Percentiles rank a stretch among this genome's conserved stretches.
Evolutionary conservation across 306 rosid species (phyloP).

Genomic region (Purshia tridentata): DNA sequence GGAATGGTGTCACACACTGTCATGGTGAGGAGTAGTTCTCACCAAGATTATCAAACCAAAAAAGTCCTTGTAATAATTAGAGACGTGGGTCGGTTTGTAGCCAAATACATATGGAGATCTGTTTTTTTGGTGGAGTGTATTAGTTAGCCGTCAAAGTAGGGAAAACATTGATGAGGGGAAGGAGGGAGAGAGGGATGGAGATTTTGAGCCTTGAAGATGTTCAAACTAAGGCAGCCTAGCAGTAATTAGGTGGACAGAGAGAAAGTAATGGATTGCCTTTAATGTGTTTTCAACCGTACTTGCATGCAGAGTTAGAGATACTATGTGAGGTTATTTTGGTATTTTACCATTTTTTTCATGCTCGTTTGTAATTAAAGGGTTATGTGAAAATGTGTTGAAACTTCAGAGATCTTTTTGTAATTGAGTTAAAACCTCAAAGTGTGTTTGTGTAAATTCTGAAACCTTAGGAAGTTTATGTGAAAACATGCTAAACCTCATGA

Average conservation of each 20-base stretch:
- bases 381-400: too few relatives aligned
- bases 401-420: too few relatives aligned
- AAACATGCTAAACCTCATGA: too few relatives aligned
- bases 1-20: neutral
- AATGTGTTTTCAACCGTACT: neutral
- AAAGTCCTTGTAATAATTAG: neutral
- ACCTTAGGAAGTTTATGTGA: too few relatives aligned
- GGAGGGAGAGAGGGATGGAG: neutral
- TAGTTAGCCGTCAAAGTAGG: constrained; percentile 49
- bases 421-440: too few relatives aligned
- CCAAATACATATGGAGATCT: neutral
- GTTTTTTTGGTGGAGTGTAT: constrained; percentile 18
- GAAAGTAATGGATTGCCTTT: neutral
- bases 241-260: neutral
- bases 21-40: neutral
- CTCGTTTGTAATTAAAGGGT: too few relatives aligned
- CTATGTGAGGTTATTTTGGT: too few relatives aligned
- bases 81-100: neutral
- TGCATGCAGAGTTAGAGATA: too few relatives aligned
- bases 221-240: neutral
- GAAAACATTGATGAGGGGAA: constrained; percentile 24
- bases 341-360: too few relatives aligned
- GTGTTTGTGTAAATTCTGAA: too few relatives aligned
- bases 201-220: too few relatives aligned
- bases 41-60: neutral